These are phyloP conservation scores for Delonix regia DNA, from an alignment of 306 rosid species.

Conservation along the genomic window DNA sequence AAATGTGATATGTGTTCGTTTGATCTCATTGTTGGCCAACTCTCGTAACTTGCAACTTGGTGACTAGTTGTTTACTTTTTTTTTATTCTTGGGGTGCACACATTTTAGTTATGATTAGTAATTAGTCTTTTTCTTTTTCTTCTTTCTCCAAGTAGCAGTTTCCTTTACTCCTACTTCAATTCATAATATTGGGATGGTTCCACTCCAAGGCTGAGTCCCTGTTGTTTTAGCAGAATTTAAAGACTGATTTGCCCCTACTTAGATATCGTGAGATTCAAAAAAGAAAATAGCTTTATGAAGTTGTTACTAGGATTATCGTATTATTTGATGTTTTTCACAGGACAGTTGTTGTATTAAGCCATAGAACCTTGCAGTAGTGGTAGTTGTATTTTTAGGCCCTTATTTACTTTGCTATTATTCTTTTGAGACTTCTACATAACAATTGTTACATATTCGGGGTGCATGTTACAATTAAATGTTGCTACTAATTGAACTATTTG, in stretches of 20 bases:
- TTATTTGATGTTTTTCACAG: conserved; percentile 11
- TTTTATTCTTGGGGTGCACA: neutral
- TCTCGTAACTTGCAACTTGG: neutral
- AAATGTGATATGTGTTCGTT: neutral
- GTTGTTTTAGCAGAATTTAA: neutral
- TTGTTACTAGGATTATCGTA: conserved; percentile 2
- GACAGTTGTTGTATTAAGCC: neutral
- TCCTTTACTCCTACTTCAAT: neutral
- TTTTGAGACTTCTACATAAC: neutral
- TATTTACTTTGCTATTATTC: neutral
- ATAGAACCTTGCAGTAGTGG: neutral
- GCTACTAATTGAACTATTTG: conserved; percentile 10
- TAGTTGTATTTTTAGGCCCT: conserved; percentile 21
- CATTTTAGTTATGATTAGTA: neutral
- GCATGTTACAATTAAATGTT: neutral
- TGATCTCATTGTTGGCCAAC: neutral
- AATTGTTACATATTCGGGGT: neutral
- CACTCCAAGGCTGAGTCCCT: neutral
- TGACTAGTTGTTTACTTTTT: neutral
- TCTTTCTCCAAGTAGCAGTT: neutral
- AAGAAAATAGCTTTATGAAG: neutral
- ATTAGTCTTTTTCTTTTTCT: neutral
- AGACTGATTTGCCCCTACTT: neutral
- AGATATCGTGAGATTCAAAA: neutral
- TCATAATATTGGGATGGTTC: neutral